Conservation (phyloP, 1,139 yeast species). For the Insectozyma bohioensis region DNA sequence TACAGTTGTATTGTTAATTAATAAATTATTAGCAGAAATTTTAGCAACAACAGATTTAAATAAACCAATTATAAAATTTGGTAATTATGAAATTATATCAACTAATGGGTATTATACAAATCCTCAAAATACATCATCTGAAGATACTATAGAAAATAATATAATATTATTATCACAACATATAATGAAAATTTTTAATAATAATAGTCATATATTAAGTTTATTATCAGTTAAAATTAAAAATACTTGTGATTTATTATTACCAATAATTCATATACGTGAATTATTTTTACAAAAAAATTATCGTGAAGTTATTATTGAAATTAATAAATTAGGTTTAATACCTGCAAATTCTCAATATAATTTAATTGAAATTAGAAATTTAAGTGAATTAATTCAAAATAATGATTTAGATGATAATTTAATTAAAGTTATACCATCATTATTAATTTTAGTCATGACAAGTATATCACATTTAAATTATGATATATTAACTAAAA, state of each 20-base stretch:
- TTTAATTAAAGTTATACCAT: constrained; percentile 78
- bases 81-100: constrained; percentile 32
- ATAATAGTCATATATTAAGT: constrained; percentile 49
- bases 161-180: constrained; percentile 59
- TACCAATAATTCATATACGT: constrained; percentile 69
- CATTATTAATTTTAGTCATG: constrained; percentile 79
- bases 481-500: constrained; percentile 45
- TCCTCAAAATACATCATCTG: constrained; percentile 17
- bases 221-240: constrained; percentile 47
- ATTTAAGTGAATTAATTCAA: constrained; percentile 42
- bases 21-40: constrained; percentile 76
- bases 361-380: constrained; percentile 37
- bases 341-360: constrained; percentile 56
- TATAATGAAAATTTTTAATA: constrained; percentile 51
- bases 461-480: constrained; percentile 67
- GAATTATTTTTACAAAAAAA: constrained; percentile 56
- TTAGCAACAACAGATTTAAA: constrained; percentile 73
- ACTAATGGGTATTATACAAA: constrained; percentile 15
- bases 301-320: constrained; percentile 60
- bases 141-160: constrained; percentile 43
- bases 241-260: constrained; percentile 63
- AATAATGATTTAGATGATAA: constrained; percentile 61
- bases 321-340: constrained; percentile 59
- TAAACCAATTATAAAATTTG: constrained; percentile 49
- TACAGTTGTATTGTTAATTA: constrained; percentile 76